Evolutionary conservation across 257 asterid genomes (phyloP).

Genomic region (Cordia subcordata): DNA sequence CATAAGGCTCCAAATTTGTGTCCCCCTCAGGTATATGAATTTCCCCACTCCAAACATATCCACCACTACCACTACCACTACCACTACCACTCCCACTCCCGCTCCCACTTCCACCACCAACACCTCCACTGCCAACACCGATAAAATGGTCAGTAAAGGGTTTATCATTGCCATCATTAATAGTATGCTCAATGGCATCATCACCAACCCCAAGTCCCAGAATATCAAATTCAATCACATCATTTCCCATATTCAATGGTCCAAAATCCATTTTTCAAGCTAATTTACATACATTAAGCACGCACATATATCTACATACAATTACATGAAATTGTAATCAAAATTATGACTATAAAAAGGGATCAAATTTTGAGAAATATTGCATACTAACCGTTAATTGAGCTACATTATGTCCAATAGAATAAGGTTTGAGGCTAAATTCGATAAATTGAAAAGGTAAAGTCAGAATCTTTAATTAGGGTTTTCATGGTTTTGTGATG

Average conservation of each 20-base stretch:
- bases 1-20: constrained; percentile 10
- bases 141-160: constrained; percentile 1
- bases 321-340: background rate
- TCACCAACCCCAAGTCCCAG: constrained; percentile 12
- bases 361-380: no score
- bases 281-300: background rate
- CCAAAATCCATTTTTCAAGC: constrained; percentile 17
- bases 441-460: no score
- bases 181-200: constrained; percentile 8
- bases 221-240: constrained; percentile 20
- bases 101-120: no score
- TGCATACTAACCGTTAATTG: no score
- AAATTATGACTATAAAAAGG: no score
- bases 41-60: no score
- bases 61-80: no score
- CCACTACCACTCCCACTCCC: background rate
- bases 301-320: no score
- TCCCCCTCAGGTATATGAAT: background rate
- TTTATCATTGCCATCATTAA: background rate
- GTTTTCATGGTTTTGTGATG: no score
- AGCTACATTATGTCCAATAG: no score
- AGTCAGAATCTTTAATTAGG: no score
- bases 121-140: background rate
- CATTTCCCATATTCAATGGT: constrained; percentile 17
- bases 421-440: no score